These are phyloP conservation scores for Ogataea paradorogensis DNA, from an alignment of 805 yeast genomes.

Conservation along the genomic window DNA sequence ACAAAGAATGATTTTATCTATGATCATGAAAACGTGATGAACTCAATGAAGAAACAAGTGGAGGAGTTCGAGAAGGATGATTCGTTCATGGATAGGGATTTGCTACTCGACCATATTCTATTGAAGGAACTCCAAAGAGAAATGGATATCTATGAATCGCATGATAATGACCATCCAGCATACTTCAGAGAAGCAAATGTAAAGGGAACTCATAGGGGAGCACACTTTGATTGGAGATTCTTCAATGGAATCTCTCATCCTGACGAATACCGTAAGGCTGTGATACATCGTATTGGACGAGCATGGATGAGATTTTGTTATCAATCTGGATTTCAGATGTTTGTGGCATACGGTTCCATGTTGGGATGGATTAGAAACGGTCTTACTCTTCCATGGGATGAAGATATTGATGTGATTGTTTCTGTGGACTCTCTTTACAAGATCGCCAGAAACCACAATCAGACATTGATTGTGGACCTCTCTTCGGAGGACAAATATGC, in stretches of 20 bases:
- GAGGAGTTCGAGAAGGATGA: conserved; percentile 1
- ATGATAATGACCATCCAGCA: conserved; percentile 21
- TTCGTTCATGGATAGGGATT: conserved; percentile 5
- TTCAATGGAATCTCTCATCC: conserved; percentile 46
- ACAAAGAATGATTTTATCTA: conserved; percentile 26
- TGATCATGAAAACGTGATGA: conserved; percentile 21
- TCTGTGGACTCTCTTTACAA: conserved; percentile 46
- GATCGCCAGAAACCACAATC: conserved; percentile 47
- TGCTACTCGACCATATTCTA: conserved; percentile 21
- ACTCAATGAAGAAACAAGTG: conserved; percentile 12
- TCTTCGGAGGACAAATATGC: conserved; percentile 28
- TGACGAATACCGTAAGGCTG: conserved; percentile 36
- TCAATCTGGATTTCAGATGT: conserved; percentile 46
- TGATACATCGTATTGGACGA: conserved; percentile 46
- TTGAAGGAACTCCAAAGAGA: conserved; percentile 19
- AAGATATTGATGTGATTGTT: conserved; percentile 64
- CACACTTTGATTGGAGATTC: conserved; percentile 54
- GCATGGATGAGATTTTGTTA: conserved; percentile 51
- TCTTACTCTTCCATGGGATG: conserved; percentile 61
- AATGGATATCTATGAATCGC: conserved; percentile 13
- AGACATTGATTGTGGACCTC: conserved; percentile 45
- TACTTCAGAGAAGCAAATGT: conserved; percentile 39
- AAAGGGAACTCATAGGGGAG: conserved; percentile 23
- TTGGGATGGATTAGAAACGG: conserved; percentile 68
- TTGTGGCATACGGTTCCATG: conserved; percentile 67